Conservation (phyloP, 495 filamentous ascomycete genomes). For the Podospora pseudocomata region DNA sequence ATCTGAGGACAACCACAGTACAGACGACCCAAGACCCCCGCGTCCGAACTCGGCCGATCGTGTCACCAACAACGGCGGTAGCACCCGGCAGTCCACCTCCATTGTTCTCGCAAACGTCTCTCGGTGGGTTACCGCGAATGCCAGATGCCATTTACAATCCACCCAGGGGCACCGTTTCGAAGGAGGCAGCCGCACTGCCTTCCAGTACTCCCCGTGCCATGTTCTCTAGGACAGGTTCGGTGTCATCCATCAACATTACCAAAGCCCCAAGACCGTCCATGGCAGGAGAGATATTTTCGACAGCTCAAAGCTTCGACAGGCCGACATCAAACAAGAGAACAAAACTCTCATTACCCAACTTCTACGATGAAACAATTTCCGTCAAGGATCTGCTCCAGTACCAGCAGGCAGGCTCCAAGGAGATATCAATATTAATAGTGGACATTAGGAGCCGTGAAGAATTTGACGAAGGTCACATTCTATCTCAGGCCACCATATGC, state of each 20-base stretch:
- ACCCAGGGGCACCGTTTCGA: conserved; percentile 52
- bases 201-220: conserved; percentile 47
- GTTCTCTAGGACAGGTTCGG: conserved; percentile 48
- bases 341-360: conserved; percentile 43
- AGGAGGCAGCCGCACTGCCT: conserved; percentile 47
- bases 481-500: conserved; percentile 75
- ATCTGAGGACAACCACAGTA: conserved; percentile 42
- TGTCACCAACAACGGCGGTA: conserved; percentile 5
- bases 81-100: conserved; percentile 33
- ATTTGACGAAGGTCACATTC: conserved; percentile 86
- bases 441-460: conserved; percentile 79
- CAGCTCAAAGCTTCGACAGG: conserved; percentile 30
- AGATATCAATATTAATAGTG: conserved; percentile 66
- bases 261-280: conserved; percentile 21
- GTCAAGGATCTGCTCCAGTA: conserved; percentile 36
- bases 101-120: conserved; percentile 50
- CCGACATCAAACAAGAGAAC: conserved; percentile 22
- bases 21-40: conserved; percentile 34
- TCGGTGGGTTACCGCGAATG: conserved; percentile 62
- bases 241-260: conserved; percentile 29
- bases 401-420: not conserved
- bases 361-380: conserved; percentile 56
- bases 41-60: conserved; percentile 40
- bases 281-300: conserved; percentile 32
- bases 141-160: conserved; percentile 88